These are phyloP conservation scores for Boletus reticuloceps DNA, from an alignment of 768 basidiomycete species.

Conservation along the genomic window DNA sequence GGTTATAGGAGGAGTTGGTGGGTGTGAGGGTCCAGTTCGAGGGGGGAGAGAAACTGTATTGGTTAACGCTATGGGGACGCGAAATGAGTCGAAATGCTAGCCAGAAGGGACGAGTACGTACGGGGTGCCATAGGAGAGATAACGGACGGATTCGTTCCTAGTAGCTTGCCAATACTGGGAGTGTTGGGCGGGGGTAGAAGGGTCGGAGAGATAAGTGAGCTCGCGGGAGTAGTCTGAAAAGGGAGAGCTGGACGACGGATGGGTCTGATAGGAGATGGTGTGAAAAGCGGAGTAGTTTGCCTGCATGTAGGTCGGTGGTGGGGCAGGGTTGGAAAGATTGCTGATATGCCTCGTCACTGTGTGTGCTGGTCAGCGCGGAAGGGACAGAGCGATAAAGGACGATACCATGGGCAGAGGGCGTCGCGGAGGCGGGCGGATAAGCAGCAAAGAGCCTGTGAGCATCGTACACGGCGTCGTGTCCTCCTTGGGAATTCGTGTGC, in stretches of 20 bases:
- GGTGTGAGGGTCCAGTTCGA: slow-evolving; percentile 41
- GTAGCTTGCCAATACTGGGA: slow-evolving; percentile 64
- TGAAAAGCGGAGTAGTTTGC: slow-evolving; percentile 35
- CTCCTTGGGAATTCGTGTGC: slow-evolving; percentile 11
- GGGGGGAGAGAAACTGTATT: slow-evolving; percentile 33
- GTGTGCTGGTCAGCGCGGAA: slow-evolving; percentile 16
- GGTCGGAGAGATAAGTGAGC: slow-evolving; percentile 51
- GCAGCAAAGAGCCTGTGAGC: slow-evolving; percentile 63
- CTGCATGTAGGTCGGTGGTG: slow-evolving; percentile 63
- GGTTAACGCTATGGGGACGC: slow-evolving; percentile 17
- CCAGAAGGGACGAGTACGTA: slow-evolving; percentile 31
- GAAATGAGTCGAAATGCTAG: slow-evolving; percentile 1
- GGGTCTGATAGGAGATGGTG: slow-evolving; percentile 26
- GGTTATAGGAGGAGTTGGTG: slow-evolving; percentile 51
- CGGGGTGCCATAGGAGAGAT: slow-evolving; percentile 54
- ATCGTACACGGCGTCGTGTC: slow-evolving; percentile 55
- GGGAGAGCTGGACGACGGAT: slow-evolving; percentile 44
- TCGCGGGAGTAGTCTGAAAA: slow-evolving; percentile 71
- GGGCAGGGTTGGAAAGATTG: slow-evolving; percentile 54
- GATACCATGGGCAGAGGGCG: slow-evolving; percentile 73
- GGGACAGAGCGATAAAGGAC: background rate
- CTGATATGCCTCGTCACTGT: slow-evolving; percentile 67
- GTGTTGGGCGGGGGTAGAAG: slow-evolving; percentile 42
- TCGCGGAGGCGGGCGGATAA: slow-evolving; percentile 75
- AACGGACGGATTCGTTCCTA: slow-evolving; percentile 57